Percentiles rank a stretch among this genome's conserved stretches.
Conservation (phyloP, 176 grass and related monocot genomes). For the Coix lacrymajobi region DNA sequence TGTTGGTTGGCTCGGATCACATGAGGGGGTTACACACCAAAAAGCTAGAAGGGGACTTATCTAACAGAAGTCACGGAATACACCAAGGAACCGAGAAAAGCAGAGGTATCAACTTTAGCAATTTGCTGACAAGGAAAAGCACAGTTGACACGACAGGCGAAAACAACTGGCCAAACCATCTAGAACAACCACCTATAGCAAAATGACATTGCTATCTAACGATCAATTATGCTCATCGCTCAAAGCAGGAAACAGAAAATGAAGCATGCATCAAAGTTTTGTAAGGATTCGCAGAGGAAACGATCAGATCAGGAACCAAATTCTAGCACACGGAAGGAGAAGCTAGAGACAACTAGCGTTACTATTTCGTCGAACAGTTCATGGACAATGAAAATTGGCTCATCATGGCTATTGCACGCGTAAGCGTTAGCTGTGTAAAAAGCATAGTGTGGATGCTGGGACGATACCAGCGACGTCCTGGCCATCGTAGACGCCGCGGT, state of each 20-base stretch:
- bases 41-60: constrained; percentile 38
- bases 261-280: background rate
- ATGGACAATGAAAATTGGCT: background rate
- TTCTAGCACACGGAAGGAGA: background rate
- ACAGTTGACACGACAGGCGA: constrained; percentile 31
- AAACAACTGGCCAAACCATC: constrained; percentile 25
- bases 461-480: constrained; percentile 89
- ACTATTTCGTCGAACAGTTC: constrained; percentile 41
- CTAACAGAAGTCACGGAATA: constrained; percentile 56
- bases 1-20: constrained; percentile 71
- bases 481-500: constrained; percentile 97
- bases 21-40: constrained; percentile 48
- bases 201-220: constrained; percentile 28
- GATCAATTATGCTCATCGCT: constrained; percentile 7
- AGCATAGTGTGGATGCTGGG: background rate
- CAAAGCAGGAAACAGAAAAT: background rate
- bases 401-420: background rate
- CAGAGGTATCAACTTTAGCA: constrained; percentile 42
- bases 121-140: constrained; percentile 52
- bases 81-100: constrained; percentile 43
- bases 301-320: background rate
- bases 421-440: background rate
- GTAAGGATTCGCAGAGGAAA: background rate
- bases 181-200: constrained; percentile 18
- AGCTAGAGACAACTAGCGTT: background rate